A percentile compares a stretch with the other conserved stretches of the same genome.
phyloP scores from a whole-genome alignment of 805 yeast genomes.

The Cyberlindnera mycetangii region DNA sequence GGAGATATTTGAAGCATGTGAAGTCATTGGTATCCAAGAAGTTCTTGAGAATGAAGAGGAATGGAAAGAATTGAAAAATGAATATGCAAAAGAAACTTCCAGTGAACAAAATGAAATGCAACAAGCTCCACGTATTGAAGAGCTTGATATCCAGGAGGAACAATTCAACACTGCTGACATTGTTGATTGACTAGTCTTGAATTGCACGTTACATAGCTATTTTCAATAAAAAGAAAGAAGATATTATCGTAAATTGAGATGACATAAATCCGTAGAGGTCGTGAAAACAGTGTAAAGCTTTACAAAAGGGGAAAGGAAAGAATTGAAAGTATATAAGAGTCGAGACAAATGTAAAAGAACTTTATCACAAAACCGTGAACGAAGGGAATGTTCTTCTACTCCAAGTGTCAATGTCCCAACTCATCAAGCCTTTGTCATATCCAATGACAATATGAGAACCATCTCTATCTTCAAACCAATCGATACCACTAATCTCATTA shows the following conservation, averaged over 20 bases:
- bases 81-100: conserved; percentile 31
- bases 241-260: not conserved
- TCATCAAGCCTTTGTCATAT: conserved; percentile 61
- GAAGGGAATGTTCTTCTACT: conserved; percentile 61
- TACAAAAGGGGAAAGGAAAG: not conserved
- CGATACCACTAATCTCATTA: conserved; percentile 59
- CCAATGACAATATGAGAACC: conserved; percentile 59
- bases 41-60: conserved; percentile 70
- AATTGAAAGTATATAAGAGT: not conserved
- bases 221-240: not conserved
- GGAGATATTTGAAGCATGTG: conserved; percentile 73
- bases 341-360: not conserved
- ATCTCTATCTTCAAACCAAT: conserved; percentile 48
- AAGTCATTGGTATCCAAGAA: conserved; percentile 80
- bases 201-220: not conserved
- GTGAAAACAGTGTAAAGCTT: not conserved
- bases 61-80: conserved; percentile 51
- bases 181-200: conserved; percentile 33
- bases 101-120: conserved; percentile 16
- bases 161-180: conserved; percentile 34
- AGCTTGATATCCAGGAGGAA: conserved; percentile 18
- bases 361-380: conserved; percentile 42
- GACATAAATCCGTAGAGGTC: not conserved
- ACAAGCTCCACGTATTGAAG: conserved; percentile 16
- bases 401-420: conserved; percentile 68